Conservation (phyloP, 306 rosid species). For the Cicer pinnatifidum region DNA sequence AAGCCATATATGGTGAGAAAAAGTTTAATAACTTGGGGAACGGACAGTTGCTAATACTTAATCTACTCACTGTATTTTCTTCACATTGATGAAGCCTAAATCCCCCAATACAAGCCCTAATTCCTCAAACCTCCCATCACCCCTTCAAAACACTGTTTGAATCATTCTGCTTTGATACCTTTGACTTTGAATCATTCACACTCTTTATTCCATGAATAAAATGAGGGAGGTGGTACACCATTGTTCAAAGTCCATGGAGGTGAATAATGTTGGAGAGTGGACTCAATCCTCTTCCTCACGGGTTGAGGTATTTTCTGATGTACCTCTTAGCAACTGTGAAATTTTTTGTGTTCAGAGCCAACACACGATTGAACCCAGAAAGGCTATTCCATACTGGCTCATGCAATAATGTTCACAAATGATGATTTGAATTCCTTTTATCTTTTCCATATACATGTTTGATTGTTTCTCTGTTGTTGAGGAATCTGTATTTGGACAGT, state of each 20-base stretch:
- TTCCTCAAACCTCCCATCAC: no score
- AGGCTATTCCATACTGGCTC: background rate
- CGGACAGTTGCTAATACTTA: background rate
- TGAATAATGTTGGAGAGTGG: background rate
- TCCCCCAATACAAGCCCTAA: no score
- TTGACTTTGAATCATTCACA: no score
- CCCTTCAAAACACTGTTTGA: no score
- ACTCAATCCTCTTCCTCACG: background rate
- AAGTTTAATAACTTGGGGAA: background rate
- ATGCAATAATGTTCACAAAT: background rate
- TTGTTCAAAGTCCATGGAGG: background rate
- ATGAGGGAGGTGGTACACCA: background rate
- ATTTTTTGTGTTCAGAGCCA: background rate
- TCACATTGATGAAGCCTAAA: no score
- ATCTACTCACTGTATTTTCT: no score
- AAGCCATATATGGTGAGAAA: conserved; percentile 80
- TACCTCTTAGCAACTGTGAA: background rate
- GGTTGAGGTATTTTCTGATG: background rate
- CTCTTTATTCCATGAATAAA: no score
- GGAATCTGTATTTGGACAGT: background rate
- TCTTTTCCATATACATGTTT: background rate
- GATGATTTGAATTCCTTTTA: background rate
- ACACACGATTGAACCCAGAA: background rate
- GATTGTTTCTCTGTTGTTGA: background rate
- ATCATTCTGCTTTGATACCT: no score